Conservation (phyloP, 768 basidiomycete genomes). For the Multifurca ochricompacta region DNA sequence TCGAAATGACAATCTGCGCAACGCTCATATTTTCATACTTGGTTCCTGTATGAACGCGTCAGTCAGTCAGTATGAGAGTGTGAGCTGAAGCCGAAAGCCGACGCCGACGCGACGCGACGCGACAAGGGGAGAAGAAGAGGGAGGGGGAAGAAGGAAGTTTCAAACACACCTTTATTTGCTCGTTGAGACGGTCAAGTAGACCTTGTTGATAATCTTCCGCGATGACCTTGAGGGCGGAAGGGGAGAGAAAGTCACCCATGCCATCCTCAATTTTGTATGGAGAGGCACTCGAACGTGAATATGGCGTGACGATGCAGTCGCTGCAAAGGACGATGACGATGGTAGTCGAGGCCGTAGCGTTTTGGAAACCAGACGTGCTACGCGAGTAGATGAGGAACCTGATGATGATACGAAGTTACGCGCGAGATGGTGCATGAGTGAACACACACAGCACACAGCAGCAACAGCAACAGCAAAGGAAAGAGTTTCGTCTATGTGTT, state of each 20-base stretch:
- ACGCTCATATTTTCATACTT: slow-evolving; percentile 49
- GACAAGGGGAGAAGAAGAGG: no score
- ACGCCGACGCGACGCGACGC: no score
- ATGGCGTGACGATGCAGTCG: slow-evolving; percentile 26
- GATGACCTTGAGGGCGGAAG: slow-evolving; percentile 59
- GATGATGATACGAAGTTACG: neutral
- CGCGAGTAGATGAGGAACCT: neutral
- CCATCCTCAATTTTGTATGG: slow-evolving; percentile 63
- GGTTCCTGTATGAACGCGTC: slow-evolving; percentile 37
- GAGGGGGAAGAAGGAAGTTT: neutral
- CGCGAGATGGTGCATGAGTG: slow-evolving; percentile 12
- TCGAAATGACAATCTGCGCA: slow-evolving; percentile 63
- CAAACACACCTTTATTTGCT: slow-evolving; percentile 64
- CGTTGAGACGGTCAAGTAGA: slow-evolving; percentile 67
- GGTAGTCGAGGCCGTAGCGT: neutral
- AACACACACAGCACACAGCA: no score
- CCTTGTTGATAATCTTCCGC: slow-evolving; percentile 85
- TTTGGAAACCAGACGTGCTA: neutral
- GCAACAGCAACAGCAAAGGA: no score
- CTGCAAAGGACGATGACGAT: neutral
- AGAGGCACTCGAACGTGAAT: slow-evolving; percentile 48
- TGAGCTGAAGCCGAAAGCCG: slow-evolving; percentile 3
- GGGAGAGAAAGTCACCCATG: slow-evolving; percentile 71
- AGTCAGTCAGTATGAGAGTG: slow-evolving; percentile 1
- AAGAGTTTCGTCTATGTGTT: no score